These are phyloP conservation scores for Alternaria postmessia DNA, from an alignment of 2,329 filamentous ascomycete species.

Conservation along the genomic window DNA sequence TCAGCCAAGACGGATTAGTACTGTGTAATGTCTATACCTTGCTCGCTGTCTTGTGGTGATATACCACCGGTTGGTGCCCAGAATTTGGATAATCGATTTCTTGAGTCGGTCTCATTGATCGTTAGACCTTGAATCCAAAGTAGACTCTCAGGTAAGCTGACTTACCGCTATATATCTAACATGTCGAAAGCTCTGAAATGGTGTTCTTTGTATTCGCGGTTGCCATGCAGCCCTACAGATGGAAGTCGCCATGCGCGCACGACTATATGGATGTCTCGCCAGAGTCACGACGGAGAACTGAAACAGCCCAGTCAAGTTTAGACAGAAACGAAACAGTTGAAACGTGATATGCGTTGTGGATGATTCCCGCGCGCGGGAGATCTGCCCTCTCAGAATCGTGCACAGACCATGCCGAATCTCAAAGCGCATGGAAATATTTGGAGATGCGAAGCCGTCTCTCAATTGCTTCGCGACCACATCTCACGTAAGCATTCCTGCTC, in stretches of 20 bases:
- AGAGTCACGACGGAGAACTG: neutral
- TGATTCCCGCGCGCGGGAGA: constrained; percentile 11
- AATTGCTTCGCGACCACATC: constrained; percentile 37
- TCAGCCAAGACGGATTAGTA: constrained; percentile 10
- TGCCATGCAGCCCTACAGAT: constrained; percentile 32
- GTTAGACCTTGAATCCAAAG: neutral
- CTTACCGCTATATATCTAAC: constrained; percentile 51
- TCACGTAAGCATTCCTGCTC: constrained; percentile 31
- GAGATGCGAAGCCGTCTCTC: constrained; percentile 25
- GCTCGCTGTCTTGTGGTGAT: constrained; percentile 60
- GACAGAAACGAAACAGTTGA: neutral
- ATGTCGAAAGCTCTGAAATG: constrained; percentile 15
- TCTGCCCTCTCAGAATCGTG: constrained; percentile 21
- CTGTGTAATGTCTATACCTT: constrained; percentile 33
- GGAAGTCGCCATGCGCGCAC: constrained; percentile 39
- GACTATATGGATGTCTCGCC: neutral
- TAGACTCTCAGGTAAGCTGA: fast-evolving
- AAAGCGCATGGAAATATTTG: constrained; percentile 40
- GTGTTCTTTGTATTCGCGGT: constrained; percentile 17
- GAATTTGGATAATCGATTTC: constrained; percentile 72
- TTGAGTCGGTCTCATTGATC: constrained; percentile 59
- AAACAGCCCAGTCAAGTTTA: neutral
- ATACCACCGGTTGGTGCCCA: constrained; percentile 82
- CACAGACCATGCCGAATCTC: constrained; percentile 35
- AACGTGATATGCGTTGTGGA: constrained; percentile 10